A percentile compares a stretch with the other conserved stretches of the same genome.
Evolutionary conservation across 768 basidiomycete genomes (phyloP).

Genomic region (Saitozyma sp.): DNA sequence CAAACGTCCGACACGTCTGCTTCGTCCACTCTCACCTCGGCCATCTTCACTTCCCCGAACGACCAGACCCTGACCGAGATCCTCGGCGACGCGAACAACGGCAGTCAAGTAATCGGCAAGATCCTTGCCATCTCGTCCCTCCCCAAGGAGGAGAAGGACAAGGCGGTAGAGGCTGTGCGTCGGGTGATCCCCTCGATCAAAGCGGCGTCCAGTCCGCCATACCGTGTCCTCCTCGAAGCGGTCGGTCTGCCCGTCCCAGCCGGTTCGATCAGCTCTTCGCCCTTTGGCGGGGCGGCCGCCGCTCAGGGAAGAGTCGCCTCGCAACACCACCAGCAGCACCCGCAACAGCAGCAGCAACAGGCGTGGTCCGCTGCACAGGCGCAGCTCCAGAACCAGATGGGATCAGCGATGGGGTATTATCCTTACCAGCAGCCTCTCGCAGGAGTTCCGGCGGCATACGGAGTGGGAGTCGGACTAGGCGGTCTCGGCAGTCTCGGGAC

Average conservation of each 20-base stretch:
- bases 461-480: not conserved
- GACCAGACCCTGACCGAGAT: constrained; percentile 93
- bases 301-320: no score
- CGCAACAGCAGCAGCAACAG: no score
- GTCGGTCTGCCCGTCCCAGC: constrained; percentile 75
- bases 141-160: constrained; percentile 66
- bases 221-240: constrained; percentile 88
- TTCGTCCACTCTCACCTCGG: constrained; percentile 78
- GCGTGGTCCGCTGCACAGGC: not conserved
- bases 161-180: constrained; percentile 81
- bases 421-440: constrained; percentile 16
- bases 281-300: constrained; percentile 7
- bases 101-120: constrained; percentile 71
- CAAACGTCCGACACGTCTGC: constrained; percentile 92
- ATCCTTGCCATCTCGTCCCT: constrained; percentile 84
- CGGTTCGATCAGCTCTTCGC: constrained; percentile 19
- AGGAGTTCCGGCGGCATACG: no score
- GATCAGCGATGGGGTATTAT: constrained; percentile 7
- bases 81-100: constrained; percentile 93
- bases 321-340: no score
- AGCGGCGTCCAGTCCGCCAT: constrained; percentile 91
- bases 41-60: constrained; percentile 82
- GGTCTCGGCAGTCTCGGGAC: not conserved
- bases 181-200: constrained; percentile 83
- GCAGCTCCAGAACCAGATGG: not conserved